phyloP scores from a whole-genome alignment of 495 filamentous ascomycete species.

The Talaromyces proteolyticus region DNA sequence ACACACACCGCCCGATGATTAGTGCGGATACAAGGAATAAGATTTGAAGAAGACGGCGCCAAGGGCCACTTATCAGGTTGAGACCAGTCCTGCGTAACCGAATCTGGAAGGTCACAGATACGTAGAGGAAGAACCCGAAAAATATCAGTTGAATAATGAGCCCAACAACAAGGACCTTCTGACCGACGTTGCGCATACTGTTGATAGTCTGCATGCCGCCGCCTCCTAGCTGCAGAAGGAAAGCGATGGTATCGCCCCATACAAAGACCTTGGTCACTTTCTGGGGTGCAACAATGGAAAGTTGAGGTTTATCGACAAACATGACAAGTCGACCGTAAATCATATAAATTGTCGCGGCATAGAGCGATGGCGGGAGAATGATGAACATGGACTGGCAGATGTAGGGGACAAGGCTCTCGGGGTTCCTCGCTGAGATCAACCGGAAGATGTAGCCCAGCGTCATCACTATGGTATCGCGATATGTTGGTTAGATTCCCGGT shows the following conservation, averaged over 20 bases:
- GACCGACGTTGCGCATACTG: conserved; percentile 8
- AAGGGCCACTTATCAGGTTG: not conserved
- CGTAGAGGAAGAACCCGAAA: conserved; percentile 18
- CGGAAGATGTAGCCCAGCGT: conserved; percentile 10
- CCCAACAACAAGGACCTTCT: conserved; percentile 20
- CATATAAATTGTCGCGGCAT: conserved; percentile 34
- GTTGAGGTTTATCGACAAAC: conserved; percentile 11
- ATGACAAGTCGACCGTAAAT: conserved; percentile 23
- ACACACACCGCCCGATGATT: not conserved
- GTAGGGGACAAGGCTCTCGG: conserved; percentile 13
- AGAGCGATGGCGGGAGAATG: conserved; percentile 20
- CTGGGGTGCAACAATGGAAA: conserved; percentile 16
- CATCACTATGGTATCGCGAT: conserved; percentile 14
- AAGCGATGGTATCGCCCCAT: conserved; percentile 17
- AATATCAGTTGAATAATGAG: conserved; percentile 20
- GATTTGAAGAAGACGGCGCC: conserved; percentile 4
- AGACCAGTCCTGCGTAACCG: conserved; percentile 6
- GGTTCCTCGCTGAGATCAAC: conserved; percentile 5
- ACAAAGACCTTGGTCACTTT: conserved; percentile 28
- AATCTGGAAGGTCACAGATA: conserved; percentile 12
- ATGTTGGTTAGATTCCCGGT: not conserved
- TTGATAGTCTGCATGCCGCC: conserved; percentile 10
- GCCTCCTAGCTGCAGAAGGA: conserved; percentile 15
- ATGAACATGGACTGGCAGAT: conserved; percentile 21
- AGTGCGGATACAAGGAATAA: conserved; percentile 10